phyloP scores from a whole-genome alignment of 1,284 basidiomycete species.

The Bjerkandera adusta region DNA sequence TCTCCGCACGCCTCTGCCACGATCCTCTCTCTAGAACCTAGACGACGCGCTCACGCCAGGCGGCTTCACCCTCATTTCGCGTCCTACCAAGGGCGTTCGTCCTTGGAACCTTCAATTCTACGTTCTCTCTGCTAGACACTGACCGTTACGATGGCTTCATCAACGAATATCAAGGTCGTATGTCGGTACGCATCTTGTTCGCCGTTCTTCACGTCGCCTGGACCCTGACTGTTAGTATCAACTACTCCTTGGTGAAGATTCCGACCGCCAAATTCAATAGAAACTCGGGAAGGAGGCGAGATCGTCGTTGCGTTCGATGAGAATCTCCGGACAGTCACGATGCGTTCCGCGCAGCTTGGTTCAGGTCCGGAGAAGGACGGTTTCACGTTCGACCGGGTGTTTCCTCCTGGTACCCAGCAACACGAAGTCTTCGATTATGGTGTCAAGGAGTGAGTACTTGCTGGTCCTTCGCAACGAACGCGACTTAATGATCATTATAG shows the following conservation, averaged over 20 bases:
- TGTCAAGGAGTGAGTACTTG: conserved; percentile 81
- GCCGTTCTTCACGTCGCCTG: not conserved
- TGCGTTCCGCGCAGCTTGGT: conserved; percentile 66
- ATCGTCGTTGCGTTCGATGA: conserved; percentile 91
- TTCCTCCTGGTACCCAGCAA: conserved; percentile 91
- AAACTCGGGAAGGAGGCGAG: conserved; percentile 87
- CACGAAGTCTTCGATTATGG: conserved; percentile 98
- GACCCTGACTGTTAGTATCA: not conserved
- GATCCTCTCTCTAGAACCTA: conserved; percentile 16
- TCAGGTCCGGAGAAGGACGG: conserved; percentile 86
- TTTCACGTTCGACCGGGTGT: conserved; percentile 97
- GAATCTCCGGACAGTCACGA: conserved; percentile 77
- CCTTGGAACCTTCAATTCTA: conserved; percentile 18
- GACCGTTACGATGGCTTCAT: conserved; percentile 51
- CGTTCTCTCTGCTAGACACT: conserved; percentile 6
- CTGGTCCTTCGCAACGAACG: not conserved
- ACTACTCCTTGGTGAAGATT: conserved; percentile 58
- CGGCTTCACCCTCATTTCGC: conserved; percentile 15
- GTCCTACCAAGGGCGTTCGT: conserved; percentile 13
- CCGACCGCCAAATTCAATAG: conserved; percentile 92
- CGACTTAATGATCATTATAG: conserved; percentile 35
- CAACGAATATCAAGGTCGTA: conserved; percentile 90
- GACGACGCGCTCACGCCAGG: conserved; percentile 19
- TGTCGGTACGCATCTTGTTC: conserved; percentile 67
- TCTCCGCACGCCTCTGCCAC: conserved; percentile 1